Conservation (phyloP, 1,284 basidiomycete genomes). For the Ustilago lituana region DNA sequence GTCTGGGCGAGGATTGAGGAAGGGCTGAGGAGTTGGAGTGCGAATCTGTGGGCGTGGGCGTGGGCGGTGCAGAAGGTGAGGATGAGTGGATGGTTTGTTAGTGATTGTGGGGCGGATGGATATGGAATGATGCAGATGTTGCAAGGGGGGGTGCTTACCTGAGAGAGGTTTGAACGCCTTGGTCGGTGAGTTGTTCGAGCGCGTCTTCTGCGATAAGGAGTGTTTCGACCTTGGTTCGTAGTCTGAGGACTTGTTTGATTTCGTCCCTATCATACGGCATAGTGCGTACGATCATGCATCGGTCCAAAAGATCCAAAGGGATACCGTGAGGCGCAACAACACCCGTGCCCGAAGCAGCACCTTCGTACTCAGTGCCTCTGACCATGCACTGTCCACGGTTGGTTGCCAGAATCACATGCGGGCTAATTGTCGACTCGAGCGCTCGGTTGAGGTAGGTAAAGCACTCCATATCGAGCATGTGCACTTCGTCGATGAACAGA, state of each 20-base stretch:
- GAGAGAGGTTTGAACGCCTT: slow-evolving; percentile 85
- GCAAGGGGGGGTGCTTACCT: slow-evolving; percentile 72
- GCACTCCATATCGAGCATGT: slow-evolving; percentile 99
- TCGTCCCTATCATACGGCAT: slow-evolving; percentile 84
- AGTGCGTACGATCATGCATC: slow-evolving; percentile 97
- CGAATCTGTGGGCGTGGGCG: too few relatives aligned
- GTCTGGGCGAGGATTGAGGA: slow-evolving; percentile 86
- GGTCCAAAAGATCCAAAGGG: slow-evolving; percentile 90
- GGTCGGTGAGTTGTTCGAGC: slow-evolving; percentile 80
- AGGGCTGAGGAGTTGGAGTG: slow-evolving; percentile 89
- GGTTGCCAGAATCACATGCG: slow-evolving; percentile 94
- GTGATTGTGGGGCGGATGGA: not conserved
- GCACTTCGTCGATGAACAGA: slow-evolving; percentile 98
- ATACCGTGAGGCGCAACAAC: slow-evolving; percentile 92
- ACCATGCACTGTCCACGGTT: slow-evolving; percentile 92
- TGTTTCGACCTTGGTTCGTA: slow-evolving; percentile 86
- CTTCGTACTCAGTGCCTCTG: slow-evolving; percentile 77
- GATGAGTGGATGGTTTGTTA: not conserved
- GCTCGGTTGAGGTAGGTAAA: slow-evolving; percentile 98
- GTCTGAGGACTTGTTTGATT: slow-evolving; percentile 84
- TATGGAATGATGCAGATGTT: too few relatives aligned
- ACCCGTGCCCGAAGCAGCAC: slow-evolving; percentile 71
- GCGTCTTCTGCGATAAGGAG: slow-evolving; percentile 81
- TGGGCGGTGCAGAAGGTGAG: not conserved
- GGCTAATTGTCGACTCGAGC: slow-evolving; percentile 93